These are phyloP conservation scores for Scalesia atractyloides DNA, from an alignment of 129 eudicot species.

Conservation along the genomic window DNA sequence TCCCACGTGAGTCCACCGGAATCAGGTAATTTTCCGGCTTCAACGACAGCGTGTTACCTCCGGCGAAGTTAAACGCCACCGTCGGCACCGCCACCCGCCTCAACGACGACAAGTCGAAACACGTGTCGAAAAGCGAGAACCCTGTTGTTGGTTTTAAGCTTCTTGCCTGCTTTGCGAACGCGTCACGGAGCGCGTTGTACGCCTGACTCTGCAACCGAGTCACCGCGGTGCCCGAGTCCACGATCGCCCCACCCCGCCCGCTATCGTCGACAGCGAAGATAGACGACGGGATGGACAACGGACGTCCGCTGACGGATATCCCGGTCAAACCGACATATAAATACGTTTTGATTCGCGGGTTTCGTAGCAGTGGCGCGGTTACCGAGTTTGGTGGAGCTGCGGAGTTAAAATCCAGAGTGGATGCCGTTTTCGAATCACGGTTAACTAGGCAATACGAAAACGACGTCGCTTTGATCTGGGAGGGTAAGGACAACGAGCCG, in stretches of 20 bases:
- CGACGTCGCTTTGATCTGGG: conserved; percentile 65
- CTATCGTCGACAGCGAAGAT: conserved; percentile 44
- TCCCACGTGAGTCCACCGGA: conserved; percentile 73
- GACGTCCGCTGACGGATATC: conserved; percentile 59
- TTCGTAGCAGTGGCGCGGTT: conserved; percentile 51
- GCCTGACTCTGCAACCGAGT: conserved; percentile 69
- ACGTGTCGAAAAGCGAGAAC: conserved; percentile 68
- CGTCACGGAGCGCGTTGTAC: conserved; percentile 57
- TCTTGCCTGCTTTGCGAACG: conserved; percentile 37
- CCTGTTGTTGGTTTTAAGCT: conserved; percentile 38
- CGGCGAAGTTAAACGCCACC: conserved; percentile 60
- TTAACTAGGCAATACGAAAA: conserved; percentile 77
- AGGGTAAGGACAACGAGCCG: conserved; percentile 56
- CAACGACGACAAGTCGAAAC: conserved; percentile 58
- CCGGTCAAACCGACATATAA: conserved; percentile 69
- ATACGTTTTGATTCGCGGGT: conserved; percentile 38
- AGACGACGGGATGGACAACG: conserved; percentile 41
- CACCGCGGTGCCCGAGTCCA: conserved; percentile 88
- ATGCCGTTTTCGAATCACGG: conserved; percentile 58
- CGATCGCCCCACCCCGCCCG: conserved; percentile 73
- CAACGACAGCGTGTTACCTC: conserved; percentile 52
- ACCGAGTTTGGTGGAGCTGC: conserved; percentile 49
- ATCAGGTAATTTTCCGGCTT: conserved; percentile 57
- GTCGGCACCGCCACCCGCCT: conserved; percentile 59
- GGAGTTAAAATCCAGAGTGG: conserved; percentile 72